Evolutionary conservation across 192 early-diverging fungal species (phyloP).

Genomic region (Coemansia sp.): DNA sequence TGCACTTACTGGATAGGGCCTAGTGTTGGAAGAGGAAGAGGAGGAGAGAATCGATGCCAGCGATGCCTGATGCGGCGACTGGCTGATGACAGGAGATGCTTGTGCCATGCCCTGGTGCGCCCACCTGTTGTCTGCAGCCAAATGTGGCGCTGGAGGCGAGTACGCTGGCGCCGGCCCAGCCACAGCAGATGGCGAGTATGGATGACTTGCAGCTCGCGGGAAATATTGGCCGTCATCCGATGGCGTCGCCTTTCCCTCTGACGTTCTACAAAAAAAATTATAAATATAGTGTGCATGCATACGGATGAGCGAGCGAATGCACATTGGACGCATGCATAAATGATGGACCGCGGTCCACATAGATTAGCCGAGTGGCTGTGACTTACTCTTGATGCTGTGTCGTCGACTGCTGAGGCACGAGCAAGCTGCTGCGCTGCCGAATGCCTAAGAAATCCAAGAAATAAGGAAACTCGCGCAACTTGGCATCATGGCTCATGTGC

Average conservation of each 20-base stretch:
- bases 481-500: constrained; percentile 51
- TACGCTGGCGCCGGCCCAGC: neutral
- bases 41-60: constrained; percentile 17
- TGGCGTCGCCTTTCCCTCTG: constrained; percentile 30
- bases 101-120: neutral
- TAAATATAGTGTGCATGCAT: neutral
- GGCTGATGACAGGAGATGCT: neutral
- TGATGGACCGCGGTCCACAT: neutral
- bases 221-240: constrained; percentile 28
- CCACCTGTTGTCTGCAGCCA: neutral
- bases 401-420: constrained; percentile 9
- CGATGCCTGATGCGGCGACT: constrained; percentile 12
- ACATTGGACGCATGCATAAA: constrained; percentile 4
- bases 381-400: constrained; percentile 44
- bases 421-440: constrained; percentile 27
- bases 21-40: neutral
- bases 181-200: neutral
- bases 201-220: neutral
- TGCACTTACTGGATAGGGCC: neutral
- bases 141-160: constrained; percentile 9
- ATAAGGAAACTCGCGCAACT: constrained; percentile 54
- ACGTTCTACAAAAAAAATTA: constrained; percentile 18
- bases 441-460: constrained; percentile 45
- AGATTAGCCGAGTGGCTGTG: neutral
- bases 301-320: neutral